These are phyloP conservation scores for Spencermartinsiella europaea DNA, from an alignment of 805 yeast genomes.

Conservation along the genomic window DNA sequence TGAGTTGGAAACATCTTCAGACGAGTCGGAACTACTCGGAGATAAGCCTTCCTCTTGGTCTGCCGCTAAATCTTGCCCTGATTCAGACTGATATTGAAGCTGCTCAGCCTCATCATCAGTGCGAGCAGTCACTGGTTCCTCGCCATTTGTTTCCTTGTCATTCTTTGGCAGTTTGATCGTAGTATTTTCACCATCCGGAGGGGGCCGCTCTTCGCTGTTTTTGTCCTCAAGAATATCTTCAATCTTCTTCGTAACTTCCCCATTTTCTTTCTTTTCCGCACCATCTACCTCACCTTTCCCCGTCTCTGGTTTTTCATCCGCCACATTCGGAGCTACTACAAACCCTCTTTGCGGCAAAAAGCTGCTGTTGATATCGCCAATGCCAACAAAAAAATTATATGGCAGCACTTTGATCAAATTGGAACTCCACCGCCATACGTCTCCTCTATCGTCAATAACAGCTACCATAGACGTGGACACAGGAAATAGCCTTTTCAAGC, in stretches of 20 bases:
- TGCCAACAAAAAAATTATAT: constrained; percentile 92
- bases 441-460: constrained; percentile 95
- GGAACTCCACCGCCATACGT: constrained; percentile 97
- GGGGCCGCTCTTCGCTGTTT: constrained; percentile 21
- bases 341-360: constrained; percentile 72
- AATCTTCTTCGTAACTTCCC: background rate
- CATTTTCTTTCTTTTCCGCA: constrained; percentile 25
- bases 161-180: background rate
- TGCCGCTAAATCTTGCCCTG: no score
- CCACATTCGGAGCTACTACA: constrained; percentile 23
- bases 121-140: background rate
- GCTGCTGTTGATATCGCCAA: constrained; percentile 93
- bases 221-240: background rate
- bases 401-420: constrained; percentile 91
- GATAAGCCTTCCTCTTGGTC: background rate
- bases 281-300: constrained; percentile 9
- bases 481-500: constrained; percentile 82
- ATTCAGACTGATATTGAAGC: no score
- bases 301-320: no score
- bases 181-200: constrained; percentile 4
- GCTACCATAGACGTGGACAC: constrained; percentile 96
- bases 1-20: background rate
- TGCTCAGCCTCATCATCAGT: background rate
- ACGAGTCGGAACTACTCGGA: background rate
- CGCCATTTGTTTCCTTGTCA: background rate